Evolutionary conservation across 2,329 filamentous ascomycete species (phyloP).

Genomic region (Fusarium penzigii): DNA sequence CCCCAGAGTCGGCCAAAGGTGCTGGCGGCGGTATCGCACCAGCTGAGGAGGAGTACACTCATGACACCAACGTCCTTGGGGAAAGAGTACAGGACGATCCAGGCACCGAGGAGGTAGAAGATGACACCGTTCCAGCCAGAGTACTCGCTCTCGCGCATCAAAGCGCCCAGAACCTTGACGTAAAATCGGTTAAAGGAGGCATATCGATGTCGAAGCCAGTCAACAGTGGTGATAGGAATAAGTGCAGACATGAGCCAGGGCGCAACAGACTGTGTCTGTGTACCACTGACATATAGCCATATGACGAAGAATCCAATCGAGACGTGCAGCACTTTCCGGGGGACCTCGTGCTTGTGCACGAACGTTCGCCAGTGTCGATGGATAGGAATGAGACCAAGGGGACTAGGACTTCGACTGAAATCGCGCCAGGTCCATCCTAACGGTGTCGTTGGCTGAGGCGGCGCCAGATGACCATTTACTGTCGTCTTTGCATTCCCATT

Average conservation of each 20-base stretch:
- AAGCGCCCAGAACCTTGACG: constrained; percentile 77
- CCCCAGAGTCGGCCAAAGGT: constrained; percentile 92
- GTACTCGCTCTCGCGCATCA: constrained; percentile 98
- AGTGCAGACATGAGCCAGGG: constrained; percentile 80
- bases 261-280: constrained; percentile 75
- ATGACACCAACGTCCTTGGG: constrained; percentile 93
- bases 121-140: constrained; percentile 95
- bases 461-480: constrained; percentile 69
- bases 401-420: constrained; percentile 88
- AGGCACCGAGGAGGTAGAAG: constrained; percentile 90
- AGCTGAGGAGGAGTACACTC: constrained; percentile 85
- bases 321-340: constrained; percentile 88
- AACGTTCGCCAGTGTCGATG: constrained; percentile 89
- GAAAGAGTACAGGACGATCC: constrained; percentile 81
- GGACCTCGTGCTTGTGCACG: constrained; percentile 95
- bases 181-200: constrained; percentile 84
- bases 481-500: constrained; percentile 36
- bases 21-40: constrained; percentile 96
- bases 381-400: constrained; percentile 91
- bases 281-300: constrained; percentile 78
- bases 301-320: constrained; percentile 95
- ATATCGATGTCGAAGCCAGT: constrained; percentile 81
- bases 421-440: constrained; percentile 78
- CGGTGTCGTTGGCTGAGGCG: constrained; percentile 60
- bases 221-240: constrained; percentile 79